These are phyloP conservation scores for Geotrichum bryndzae DNA, from an alignment of 1,139 yeast species.

Conservation along the genomic window DNA sequence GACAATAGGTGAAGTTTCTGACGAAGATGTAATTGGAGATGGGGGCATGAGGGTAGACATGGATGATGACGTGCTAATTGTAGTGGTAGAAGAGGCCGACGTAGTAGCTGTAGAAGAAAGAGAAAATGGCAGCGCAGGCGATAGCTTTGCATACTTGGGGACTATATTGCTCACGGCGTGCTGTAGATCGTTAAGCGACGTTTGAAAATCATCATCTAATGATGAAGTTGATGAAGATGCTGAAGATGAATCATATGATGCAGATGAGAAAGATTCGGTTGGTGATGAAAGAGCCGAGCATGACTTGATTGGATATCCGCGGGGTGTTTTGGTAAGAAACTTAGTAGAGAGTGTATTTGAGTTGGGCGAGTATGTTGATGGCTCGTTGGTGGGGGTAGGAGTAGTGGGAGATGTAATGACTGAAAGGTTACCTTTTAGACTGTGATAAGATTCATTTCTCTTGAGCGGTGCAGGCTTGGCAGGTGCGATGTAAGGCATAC, in stretches of 20 bases:
- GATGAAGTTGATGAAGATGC: conserved; percentile 9
- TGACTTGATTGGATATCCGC: not conserved
- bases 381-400: conserved; percentile 5
- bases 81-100: not conserved
- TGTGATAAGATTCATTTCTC: conserved; percentile 34
- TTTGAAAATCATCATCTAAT: conserved; percentile 2
- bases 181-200: conserved; percentile 3
- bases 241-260: conserved; percentile 3
- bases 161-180: conserved; percentile 12
- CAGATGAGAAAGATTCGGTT: not conserved
- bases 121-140: not conserved
- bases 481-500: conserved; percentile 17
- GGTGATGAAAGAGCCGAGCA: conserved; percentile 1
- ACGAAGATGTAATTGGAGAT: conserved; percentile 3
- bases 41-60: conserved; percentile 14
- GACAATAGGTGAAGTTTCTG: conserved; percentile 35
- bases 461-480: conserved; percentile 20
- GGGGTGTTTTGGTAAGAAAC: conserved; percentile 1
- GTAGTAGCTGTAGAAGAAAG: not conserved
- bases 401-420: not conserved
- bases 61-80: conserved; percentile 2
- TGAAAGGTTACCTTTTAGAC: conserved; percentile 32
- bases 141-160: not conserved
- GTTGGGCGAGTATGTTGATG: conserved; percentile 7
- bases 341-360: not conserved